Evolutionary conservation across 345 rosid species (phyloP).

Genomic region (Tarenaya hassleriana): DNA sequence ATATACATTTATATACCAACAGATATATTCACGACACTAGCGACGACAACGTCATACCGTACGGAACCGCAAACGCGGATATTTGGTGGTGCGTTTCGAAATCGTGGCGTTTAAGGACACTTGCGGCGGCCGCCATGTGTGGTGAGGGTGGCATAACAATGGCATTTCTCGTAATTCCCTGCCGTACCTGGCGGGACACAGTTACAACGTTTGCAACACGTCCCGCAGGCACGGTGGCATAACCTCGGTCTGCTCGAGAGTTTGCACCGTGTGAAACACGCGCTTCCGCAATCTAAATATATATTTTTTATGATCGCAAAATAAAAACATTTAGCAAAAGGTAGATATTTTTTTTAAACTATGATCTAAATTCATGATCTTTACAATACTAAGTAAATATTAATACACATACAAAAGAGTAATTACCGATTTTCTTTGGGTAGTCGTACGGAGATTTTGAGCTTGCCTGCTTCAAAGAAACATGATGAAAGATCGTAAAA

Average conservation of each 20-base stretch:
- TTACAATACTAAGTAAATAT: too few species aligned
- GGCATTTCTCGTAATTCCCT: slow-evolving; percentile 53
- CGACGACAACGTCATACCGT: too few species aligned
- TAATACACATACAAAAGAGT: too few species aligned
- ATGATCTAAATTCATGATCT: too few species aligned
- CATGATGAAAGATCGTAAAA: neutral
- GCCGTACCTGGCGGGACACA: slow-evolving; percentile 78
- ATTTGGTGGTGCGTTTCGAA: too few species aligned
- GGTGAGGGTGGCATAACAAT: slow-evolving; percentile 60
- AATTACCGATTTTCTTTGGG: slow-evolving; percentile 24
- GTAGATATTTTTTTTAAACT: too few species aligned
- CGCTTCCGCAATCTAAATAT: slow-evolving; percentile 52
- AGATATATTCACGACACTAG: too few species aligned
- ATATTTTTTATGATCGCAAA: neutral
- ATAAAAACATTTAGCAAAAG: too few species aligned
- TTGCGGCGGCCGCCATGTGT: slow-evolving; percentile 71
- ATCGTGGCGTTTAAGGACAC: slow-evolving; percentile 46
- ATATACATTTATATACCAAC: too few species aligned
- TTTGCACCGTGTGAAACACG: slow-evolving; percentile 57
- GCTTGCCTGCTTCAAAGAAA: slow-evolving; percentile 12
- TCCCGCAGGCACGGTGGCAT: slow-evolving; percentile 72
- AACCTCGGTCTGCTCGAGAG: slow-evolving; percentile 49
- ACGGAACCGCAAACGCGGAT: too few species aligned
- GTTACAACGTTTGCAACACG: slow-evolving; percentile 62
- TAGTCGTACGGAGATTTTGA: neutral